Base-by-base conservation (phyloP, 2,329 filamentous ascomycete genomes). In the Penicillium sp. region DNA sequence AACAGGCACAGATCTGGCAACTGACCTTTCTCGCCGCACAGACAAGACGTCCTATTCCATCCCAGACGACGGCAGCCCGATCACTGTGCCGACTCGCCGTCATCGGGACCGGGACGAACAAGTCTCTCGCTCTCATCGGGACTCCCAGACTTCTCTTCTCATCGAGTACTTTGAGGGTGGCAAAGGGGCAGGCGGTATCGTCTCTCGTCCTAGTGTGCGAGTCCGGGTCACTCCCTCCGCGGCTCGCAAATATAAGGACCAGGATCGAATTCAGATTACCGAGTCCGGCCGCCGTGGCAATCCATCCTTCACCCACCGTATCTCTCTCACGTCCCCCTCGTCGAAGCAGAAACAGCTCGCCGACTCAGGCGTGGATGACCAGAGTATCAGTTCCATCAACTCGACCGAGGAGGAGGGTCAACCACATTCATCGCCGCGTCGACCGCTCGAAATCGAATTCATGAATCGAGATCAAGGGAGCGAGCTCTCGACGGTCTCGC, bases 121-220 rank as follows among this genome's bases (percentile, higher is more conserved):
- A 46, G 67, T 76, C 41, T 71, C 71, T 65, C 73, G 65, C 61
- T 65, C 69, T 57, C 59, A 66, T 58, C 64, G 76, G 30, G 66
- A 77, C 54, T 94, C 86, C 30, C 88, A 94, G 69, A 94, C 89
- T 25, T 93, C 86, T 39, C 74, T 95, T 50, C 73, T 95, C 55
- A 95, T 95, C 56, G 89, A 95, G 68, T 95, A 94, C 66, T 95
- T 93, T 57, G 89, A 95, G 67, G 85, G 80, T 51, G 79, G 82
- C 47, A 89, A 76, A 39, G 73, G 55, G 35, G 72, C 53, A 72
- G 72, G 52, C 40, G 53, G 56, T 56, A 69, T 72, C 22, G 76
- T 79, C 52, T 82, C 84, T 54, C 81, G 84, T 52, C 88, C 89
- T 9, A 94, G 87, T 61, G 86, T 95, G 37, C 71, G 82, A 52